Base-by-base conservation (phyloP, 371 early-diverging fungal species). In the Actinomortierella wolfii region DNA sequence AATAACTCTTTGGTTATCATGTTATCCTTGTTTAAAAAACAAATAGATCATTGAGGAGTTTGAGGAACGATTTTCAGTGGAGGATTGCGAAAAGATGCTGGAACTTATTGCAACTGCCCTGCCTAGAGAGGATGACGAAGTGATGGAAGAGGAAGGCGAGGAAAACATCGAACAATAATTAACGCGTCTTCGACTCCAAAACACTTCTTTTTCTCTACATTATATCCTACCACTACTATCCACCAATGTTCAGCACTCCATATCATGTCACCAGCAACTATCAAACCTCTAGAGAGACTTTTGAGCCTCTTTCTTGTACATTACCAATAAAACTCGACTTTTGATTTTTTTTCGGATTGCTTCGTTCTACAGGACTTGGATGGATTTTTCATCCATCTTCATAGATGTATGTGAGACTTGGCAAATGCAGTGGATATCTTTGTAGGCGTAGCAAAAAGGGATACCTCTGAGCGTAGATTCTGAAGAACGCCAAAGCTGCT, bases 11-110 rank as follows among this genome's bases (percentile, higher is more conserved):
- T n/a, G n/a, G n/a, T n/a, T n/a, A n/a, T n/a, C n/a, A n/a, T n/a
- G n/a, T n/a, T n/a, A n/a, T n/a, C n/a, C n/a, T n/a, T n/a, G n/a
- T n/a, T n/a, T n/a, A n/a, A n/a, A n/a, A n/a, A n/a, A n/a, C n/a
- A n/a, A n/a, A 21, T 61, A 73, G 74, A 53, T 67, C 6, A 63
- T 73, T 41, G 74, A 73, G 41, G 74, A 73, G 50, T 73, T 62
- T 43, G 74, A 73, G 49, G 62, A 67, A 45, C 67, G 74, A 24
- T 67, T 73, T 46, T 0, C 44, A 2, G 39, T 67, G 41, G 55
- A 55, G 0, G 56, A 62, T n/a, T 67, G 67, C 40, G 54, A 52
- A 0, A 26, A 48, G 18, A 67, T 73, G 56, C 54, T 73, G n/a
- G 39, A 24, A 18, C 59, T 63, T 21, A 59, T 73, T 40, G 23